Conservation (phyloP, 805 yeast species). For the Millerozyma acaciae region DNA sequence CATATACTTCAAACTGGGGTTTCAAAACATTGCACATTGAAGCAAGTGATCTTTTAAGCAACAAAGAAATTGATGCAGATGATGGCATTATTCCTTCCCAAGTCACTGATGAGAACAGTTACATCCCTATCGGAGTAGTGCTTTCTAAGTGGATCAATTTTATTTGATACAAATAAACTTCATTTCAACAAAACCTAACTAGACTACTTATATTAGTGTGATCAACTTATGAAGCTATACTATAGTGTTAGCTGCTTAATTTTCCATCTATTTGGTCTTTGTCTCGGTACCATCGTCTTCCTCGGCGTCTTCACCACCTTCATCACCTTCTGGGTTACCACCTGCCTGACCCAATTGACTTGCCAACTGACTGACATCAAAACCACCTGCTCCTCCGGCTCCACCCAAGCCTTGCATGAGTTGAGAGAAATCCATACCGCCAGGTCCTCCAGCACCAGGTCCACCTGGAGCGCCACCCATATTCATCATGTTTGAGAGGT, state of each 20-base stretch:
- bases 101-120: not conserved
- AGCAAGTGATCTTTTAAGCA: too few relatives aligned
- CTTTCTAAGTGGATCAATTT: slow-evolving; percentile 13
- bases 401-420: slow-evolving; percentile 26
- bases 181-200: too few relatives aligned
- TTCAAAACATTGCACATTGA: too few relatives aligned
- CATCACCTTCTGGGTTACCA: slow-evolving; percentile 24
- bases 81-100: too few relatives aligned
- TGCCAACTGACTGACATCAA: slow-evolving; percentile 37
- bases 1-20: too few relatives aligned
- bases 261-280: slow-evolving; percentile 10
- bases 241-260: too few relatives aligned
- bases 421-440: slow-evolving; percentile 27
- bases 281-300: slow-evolving; percentile 20
- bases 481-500: slow-evolving; percentile 30
- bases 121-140: slow-evolving; percentile 7
- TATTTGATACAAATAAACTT: not conserved
- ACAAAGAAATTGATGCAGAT: too few relatives aligned
- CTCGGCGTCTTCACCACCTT: slow-evolving; percentile 12
- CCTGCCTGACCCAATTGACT: slow-evolving; percentile 41
- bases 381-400: slow-evolving; percentile 36
- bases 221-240: too few relatives aligned
- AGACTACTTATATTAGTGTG: too few relatives aligned
- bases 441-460: slow-evolving; percentile 19
- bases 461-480: slow-evolving; percentile 16